A percentile compares a stretch with the other conserved stretches of the same genome.
Conservation (phyloP, 345 rosid genomes). For the Streptanthus diversifolius region DNA sequence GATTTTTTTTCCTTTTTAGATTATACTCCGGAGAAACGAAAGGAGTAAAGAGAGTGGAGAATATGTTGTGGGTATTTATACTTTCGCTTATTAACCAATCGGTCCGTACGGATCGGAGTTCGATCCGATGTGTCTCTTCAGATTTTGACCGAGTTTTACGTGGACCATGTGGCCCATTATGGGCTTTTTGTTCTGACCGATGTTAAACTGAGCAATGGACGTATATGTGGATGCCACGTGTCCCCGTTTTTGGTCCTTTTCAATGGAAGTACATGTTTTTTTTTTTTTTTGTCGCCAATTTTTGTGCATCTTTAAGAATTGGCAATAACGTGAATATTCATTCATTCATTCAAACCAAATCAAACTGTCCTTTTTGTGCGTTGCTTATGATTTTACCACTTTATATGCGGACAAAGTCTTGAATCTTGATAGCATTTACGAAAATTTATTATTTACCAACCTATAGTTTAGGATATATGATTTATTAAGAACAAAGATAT, state of each 20-base stretch:
- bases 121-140: constrained; percentile 35
- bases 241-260: not conserved
- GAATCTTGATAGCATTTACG: not conserved
- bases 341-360: not conserved
- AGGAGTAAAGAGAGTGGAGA: constrained; percentile 15
- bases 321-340: not conserved
- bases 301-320: not conserved
- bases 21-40: constrained; percentile 4
- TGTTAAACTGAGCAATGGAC: not conserved
- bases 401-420: constrained; percentile 11
- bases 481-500: not conserved
- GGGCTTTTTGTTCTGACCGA: not conserved
- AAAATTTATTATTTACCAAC: not conserved
- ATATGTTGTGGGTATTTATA: constrained; percentile 12
- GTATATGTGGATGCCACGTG: not conserved
- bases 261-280: not conserved
- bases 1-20: constrained; percentile 14
- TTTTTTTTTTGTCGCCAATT: not conserved
- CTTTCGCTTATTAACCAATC: constrained; percentile 3
- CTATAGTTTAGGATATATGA: not conserved
- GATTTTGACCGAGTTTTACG: constrained; percentile 23
- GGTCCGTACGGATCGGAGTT: constrained; percentile 6
- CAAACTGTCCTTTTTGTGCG: not conserved
- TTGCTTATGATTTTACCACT: not conserved
- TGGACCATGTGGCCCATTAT: not conserved